Evolutionary conservation across 768 basidiomycete species (phyloP).

Genomic region (Daedalea quercina): DNA sequence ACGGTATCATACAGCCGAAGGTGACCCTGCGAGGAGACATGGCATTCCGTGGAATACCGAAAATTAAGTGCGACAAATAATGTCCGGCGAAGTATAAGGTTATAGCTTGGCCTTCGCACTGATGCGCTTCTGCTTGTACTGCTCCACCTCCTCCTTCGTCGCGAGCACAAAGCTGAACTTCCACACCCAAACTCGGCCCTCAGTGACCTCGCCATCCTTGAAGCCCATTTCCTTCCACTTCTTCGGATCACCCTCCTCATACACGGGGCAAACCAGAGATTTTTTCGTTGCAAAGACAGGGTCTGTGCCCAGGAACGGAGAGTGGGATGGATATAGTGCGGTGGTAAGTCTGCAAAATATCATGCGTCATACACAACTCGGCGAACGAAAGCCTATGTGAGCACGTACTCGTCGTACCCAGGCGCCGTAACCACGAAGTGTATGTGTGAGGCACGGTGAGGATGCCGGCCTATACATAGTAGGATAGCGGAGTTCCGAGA

Average conservation of each 20-base stretch:
- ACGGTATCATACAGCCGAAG: too few species aligned
- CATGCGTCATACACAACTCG: background rate
- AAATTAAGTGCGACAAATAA: background rate
- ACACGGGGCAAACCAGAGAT: constrained; percentile 25
- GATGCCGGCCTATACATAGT: constrained; percentile 20
- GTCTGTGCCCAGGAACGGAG: constrained; percentile 30
- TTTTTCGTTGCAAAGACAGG: constrained; percentile 30
- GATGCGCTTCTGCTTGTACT: constrained; percentile 13
- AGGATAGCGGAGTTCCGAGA: background rate
- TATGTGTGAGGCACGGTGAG: constrained; percentile 28
- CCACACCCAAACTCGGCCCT: constrained; percentile 27
- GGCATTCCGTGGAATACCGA: too few species aligned
- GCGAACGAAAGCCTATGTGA: background rate
- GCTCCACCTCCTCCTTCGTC: constrained; percentile 22
- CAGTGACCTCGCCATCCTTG: constrained; percentile 23
- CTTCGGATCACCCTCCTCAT: constrained; percentile 20
- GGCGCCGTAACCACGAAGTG: constrained; percentile 27
- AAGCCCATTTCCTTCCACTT: constrained; percentile 25
- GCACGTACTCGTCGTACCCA: constrained; percentile 26
- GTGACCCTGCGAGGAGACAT: too few species aligned
- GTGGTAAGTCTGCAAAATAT: constrained; percentile 20
- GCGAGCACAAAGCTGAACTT: constrained; percentile 26
- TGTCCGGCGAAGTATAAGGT: background rate
- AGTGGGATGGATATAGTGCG: constrained; percentile 27
- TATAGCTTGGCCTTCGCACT: constrained; percentile 12